Evolutionary conservation across 1,284 basidiomycete genomes (phyloP).

Genomic region (Apiotrichum akiyoshidainum): DNA sequence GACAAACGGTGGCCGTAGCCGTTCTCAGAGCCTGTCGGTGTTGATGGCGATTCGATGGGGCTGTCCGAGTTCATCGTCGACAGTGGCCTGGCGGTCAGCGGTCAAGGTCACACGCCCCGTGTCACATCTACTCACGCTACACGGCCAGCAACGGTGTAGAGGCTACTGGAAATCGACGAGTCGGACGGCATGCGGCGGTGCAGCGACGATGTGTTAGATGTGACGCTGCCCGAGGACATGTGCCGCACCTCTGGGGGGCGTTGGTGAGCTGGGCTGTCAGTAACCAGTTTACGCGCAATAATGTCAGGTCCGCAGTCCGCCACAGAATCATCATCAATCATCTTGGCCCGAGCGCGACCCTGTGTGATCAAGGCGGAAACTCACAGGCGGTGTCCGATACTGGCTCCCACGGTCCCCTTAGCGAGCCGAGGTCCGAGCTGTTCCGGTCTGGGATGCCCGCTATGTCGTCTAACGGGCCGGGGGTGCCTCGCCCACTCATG

Average conservation of each 20-base stretch:
- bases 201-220: constrained; percentile 5
- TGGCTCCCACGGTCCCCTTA: constrained; percentile 14
- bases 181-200: constrained; percentile 47
- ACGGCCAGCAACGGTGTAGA: constrained; percentile 30
- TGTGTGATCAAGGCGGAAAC: neutral
- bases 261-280: neutral
- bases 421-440: constrained; percentile 9
- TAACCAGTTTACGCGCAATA: neutral
- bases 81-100: constrained; percentile 30
- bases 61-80: constrained; percentile 28
- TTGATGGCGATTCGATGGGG: constrained; percentile 32
- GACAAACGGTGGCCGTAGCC: constrained; percentile 32
- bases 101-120: neutral
- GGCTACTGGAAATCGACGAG: constrained; percentile 43
- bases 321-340: too few species aligned
- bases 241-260: neutral
- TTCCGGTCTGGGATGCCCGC: constrained; percentile 26
- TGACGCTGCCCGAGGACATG: constrained; percentile 15
- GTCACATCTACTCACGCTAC: constrained; percentile 15
- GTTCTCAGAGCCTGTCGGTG: constrained; percentile 43
- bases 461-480: constrained; percentile 22
- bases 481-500: constrained; percentile 19
- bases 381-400: constrained; percentile 6
- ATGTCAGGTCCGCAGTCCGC: neutral
- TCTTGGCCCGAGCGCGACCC: too few species aligned